Percentiles rank a stretch among this genome's conserved stretches.
Evolutionary conservation across 345 rosid genomes (phyloP).

Genomic region (Lepidium sativum): DNA sequence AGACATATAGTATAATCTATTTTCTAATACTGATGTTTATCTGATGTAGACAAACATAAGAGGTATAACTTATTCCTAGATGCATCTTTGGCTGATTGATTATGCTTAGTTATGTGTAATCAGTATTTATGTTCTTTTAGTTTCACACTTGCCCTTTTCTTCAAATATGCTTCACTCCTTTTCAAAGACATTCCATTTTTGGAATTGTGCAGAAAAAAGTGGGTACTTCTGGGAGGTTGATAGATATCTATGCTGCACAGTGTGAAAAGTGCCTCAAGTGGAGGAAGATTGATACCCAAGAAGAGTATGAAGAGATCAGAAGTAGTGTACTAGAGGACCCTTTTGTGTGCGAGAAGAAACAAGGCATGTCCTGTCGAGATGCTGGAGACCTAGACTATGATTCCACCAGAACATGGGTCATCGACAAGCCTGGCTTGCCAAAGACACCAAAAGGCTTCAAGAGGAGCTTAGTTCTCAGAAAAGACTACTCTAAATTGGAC

Average conservation of each 20-base stretch:
- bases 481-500: slow-evolving; percentile 67
- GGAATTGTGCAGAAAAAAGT: neutral
- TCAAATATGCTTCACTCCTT: too few relatives aligned
- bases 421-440: slow-evolving; percentile 66
- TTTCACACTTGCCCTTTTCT: too few relatives aligned
- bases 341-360: slow-evolving; percentile 40
- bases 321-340: slow-evolving; percentile 35
- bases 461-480: slow-evolving; percentile 55
- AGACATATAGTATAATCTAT: too few relatives aligned
- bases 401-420: slow-evolving; percentile 62
- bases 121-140: too few relatives aligned
- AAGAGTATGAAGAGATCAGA: slow-evolving; percentile 63
- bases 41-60: too few relatives aligned
- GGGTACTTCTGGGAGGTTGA: slow-evolving; percentile 16
- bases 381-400: slow-evolving; percentile 65
- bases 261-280: slow-evolving; percentile 63
- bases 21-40: too few relatives aligned
- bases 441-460: slow-evolving; percentile 71
- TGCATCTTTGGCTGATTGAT: too few relatives aligned
- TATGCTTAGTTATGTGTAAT: too few relatives aligned
- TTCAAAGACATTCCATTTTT: neutral
- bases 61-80: too few relatives aligned
- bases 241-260: slow-evolving; percentile 59
- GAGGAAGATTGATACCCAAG: slow-evolving; percentile 50
- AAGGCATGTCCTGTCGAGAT: slow-evolving; percentile 42